Evolutionary conservation across 2,329 filamentous ascomycete genomes (phyloP).

Genomic region (Arachnomyces sp.): DNA sequence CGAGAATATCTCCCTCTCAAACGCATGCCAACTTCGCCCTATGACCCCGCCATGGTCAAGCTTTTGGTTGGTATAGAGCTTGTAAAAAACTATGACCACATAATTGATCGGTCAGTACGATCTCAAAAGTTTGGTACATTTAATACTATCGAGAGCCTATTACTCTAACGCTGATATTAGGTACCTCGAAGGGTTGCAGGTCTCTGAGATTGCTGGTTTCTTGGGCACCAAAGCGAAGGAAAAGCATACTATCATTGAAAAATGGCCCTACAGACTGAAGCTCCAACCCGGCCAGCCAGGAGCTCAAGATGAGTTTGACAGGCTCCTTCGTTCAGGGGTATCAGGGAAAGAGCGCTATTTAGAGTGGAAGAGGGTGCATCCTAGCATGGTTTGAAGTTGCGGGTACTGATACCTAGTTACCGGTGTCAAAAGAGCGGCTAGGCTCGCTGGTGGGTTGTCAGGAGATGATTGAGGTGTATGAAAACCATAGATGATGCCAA

Average conservation of each 20-base stretch:
- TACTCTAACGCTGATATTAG: too few species aligned
- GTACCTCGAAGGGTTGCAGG: slow-evolving; percentile 5
- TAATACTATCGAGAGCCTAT: slow-evolving; percentile 9
- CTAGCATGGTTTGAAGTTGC: too few species aligned
- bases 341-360: slow-evolving; percentile 23
- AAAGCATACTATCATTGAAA: slow-evolving; percentile 25
- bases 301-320: slow-evolving; percentile 31
- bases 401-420: too few species aligned
- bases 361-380: too few species aligned
- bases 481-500: too few species aligned
- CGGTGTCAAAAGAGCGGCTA: too few species aligned
- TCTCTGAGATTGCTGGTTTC: slow-evolving; percentile 5
- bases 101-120: too few species aligned
- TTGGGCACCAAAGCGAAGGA: slow-evolving; percentile 19
- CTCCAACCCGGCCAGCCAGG: slow-evolving; percentile 17
- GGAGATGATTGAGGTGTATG: too few species aligned
- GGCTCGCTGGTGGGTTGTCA: too few species aligned
- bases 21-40: neutral
- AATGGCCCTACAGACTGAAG: slow-evolving; percentile 25
- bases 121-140: slow-evolving; percentile 3
- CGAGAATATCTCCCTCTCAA: slow-evolving; percentile 8
- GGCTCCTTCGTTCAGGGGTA: slow-evolving; percentile 5
- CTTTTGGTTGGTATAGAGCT: slow-evolving; percentile 1
- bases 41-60: slow-evolving; percentile 3
- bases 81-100: too few species aligned